A percentile compares a stretch with the other conserved stretches of the same genome.
These are phyloP conservation scores for Phytophthora lateralis DNA, from an alignment of 352 stramenopile species.

Conservation along the genomic window DNA sequence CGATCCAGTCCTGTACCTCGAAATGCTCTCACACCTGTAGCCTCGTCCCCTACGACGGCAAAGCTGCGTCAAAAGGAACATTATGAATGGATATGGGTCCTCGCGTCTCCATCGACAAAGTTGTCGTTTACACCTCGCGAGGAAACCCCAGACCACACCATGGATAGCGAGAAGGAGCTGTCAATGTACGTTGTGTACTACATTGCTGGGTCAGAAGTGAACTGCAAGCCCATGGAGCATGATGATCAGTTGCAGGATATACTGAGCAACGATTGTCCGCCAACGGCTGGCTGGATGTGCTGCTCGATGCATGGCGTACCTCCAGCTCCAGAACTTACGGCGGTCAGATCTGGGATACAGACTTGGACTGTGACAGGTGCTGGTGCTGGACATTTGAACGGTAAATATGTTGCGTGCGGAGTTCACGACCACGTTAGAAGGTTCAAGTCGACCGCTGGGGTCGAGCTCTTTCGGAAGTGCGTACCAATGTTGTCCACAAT, in stretches of 20 bases:
- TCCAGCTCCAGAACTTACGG: conserved; percentile 37
- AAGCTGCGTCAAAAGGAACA: conserved; percentile 17
- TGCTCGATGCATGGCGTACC: conserved; percentile 51
- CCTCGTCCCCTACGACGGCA: neutral
- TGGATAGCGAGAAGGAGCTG: conserved; percentile 61
- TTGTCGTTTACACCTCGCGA: conserved; percentile 60
- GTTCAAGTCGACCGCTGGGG: conserved; percentile 67
- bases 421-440: conserved; percentile 49
- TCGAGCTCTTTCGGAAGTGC: conserved; percentile 79
- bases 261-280: conserved; percentile 36
- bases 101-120: conserved; percentile 49
- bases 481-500: conserved; percentile 54
- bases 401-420: conserved; percentile 67
- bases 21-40: neutral
- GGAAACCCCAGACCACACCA: conserved; percentile 20
- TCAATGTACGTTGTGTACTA: conserved; percentile 78
- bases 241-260: conserved; percentile 22
- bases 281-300: conserved; percentile 58
- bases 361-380: conserved; percentile 64
- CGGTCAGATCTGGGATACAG: conserved; percentile 59
- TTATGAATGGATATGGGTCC: conserved; percentile 52
- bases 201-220: conserved; percentile 43
- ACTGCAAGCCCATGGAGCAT: conserved; percentile 5
- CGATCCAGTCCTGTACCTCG: neutral
- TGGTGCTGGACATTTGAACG: conserved; percentile 60